Evolutionary conservation across 768 basidiomycete species (phyloP).

Genomic region (Erythrobasidium yunnanense): DNA sequence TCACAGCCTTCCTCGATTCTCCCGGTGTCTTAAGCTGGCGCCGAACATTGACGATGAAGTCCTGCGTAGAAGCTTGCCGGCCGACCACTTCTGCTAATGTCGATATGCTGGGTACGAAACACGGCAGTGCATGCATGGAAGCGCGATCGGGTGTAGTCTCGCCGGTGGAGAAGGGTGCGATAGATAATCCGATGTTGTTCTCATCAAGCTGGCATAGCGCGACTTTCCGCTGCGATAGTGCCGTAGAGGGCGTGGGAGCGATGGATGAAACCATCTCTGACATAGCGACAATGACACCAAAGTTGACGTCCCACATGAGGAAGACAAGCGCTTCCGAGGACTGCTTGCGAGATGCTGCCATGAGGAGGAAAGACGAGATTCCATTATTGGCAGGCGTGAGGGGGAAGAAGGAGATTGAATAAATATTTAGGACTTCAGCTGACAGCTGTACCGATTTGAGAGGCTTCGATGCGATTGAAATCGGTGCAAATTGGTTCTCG

Average conservation of each 20-base stretch:
- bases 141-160: not conserved
- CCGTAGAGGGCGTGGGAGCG: not conserved
- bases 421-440: too few species aligned
- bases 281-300: not conserved
- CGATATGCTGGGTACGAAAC: not conserved
- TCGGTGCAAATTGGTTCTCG: too few species aligned
- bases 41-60: not conserved
- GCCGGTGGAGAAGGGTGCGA: not conserved
- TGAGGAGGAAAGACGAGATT: not conserved
- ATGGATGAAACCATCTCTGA: not conserved
- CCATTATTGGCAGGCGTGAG: not conserved
- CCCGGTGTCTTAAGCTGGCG: not conserved
- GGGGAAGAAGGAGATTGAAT: too few species aligned
- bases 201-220: not conserved
- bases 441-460: too few species aligned
- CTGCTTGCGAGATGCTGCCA: not conserved
- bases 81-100: constrained; percentile 4
- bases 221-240: not conserved
- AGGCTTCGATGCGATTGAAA: too few species aligned
- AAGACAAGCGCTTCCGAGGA: not conserved
- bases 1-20: too few species aligned
- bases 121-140: not conserved
- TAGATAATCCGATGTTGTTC: not conserved
- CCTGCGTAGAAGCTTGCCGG: not conserved
- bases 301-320: not conserved